A percentile compares a stretch with the other conserved stretches of the same genome.
phyloP scores from a whole-genome alignment of 257 asterid species.

The Gentiana straminea region DNA sequence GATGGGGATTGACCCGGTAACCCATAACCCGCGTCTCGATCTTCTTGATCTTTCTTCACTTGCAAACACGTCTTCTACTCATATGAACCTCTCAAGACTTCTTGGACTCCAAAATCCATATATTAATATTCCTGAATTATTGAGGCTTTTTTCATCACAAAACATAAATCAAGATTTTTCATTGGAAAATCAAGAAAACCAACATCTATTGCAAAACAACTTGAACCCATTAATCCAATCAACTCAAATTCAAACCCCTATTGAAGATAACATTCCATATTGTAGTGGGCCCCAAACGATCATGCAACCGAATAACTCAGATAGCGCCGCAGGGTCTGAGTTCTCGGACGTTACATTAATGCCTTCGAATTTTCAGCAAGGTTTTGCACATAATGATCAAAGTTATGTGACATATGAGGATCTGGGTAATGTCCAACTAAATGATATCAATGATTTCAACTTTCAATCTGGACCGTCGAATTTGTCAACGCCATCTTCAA shows the following conservation, averaged over 20 bases:
- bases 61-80: slow-evolving; percentile 32
- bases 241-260: slow-evolving; percentile 25
- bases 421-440: slow-evolving; percentile 16
- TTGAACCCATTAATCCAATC: slow-evolving; percentile 20
- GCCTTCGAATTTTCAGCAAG: slow-evolving; percentile 19
- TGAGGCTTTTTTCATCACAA: slow-evolving; percentile 31
- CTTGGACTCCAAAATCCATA: slow-evolving; percentile 26
- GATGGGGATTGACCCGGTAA: slow-evolving; percentile 83
- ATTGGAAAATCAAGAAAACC: slow-evolving; percentile 23
- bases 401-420: not conserved
- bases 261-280: slow-evolving; percentile 19
- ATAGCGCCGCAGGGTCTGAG: slow-evolving; percentile 5
- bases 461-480: slow-evolving; percentile 56
- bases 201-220: slow-evolving; percentile 11
- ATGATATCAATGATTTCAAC: slow-evolving; percentile 30
- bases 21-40: slow-evolving; percentile 71
- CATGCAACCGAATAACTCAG: slow-evolving; percentile 24
- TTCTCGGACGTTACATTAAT: slow-evolving; percentile 10
- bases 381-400: slow-evolving; percentile 2
- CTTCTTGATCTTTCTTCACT: slow-evolving; percentile 63
- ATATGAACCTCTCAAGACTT: slow-evolving; percentile 41
- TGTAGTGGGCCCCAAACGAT: slow-evolving; percentile 21
- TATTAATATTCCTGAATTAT: slow-evolving; percentile 40
- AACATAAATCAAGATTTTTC: slow-evolving; percentile 18
- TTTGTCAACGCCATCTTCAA: slow-evolving; percentile 64